Evolutionary conservation across 1,139 yeast genomes (phyloP).

Genomic region (Yamadazyma taylorii): DNA sequence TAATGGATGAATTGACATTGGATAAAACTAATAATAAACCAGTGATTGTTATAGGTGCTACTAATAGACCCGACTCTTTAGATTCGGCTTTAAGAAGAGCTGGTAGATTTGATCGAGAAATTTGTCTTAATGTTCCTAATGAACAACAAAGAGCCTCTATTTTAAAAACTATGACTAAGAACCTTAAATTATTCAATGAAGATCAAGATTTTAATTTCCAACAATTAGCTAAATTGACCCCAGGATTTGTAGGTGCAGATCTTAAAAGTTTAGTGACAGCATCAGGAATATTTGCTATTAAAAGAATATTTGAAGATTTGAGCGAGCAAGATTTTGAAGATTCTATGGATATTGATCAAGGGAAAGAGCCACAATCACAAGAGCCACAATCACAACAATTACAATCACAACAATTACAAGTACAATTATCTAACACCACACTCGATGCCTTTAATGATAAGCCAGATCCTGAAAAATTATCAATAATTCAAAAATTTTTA

Average conservation of each 20-base stretch:
- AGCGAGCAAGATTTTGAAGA: slow-evolving; percentile 40
- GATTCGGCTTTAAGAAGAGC: slow-evolving; percentile 51
- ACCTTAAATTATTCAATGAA: slow-evolving; percentile 62
- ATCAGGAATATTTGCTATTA: slow-evolving; percentile 93
- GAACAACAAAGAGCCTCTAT: slow-evolving; percentile 81
- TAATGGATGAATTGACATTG: slow-evolving; percentile 88
- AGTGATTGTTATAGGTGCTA: slow-evolving; percentile 57
- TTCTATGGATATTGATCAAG: slow-evolving; percentile 46
- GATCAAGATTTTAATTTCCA: slow-evolving; percentile 57
- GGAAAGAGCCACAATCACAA: slow-evolving; percentile 3
- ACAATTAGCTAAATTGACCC: slow-evolving; percentile 85
- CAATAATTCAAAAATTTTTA: slow-evolving; percentile 74
- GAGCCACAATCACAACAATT: no score
- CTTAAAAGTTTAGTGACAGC: slow-evolving; percentile 91
- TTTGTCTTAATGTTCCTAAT: slow-evolving; percentile 82
- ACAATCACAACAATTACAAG: no score
- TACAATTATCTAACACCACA: no score
- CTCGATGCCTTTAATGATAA: slow-evolving; percentile 30
- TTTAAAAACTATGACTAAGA: slow-evolving; percentile 67
- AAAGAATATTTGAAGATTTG: slow-evolving; percentile 68
- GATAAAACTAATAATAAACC: slow-evolving; percentile 92
- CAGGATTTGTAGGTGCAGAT: slow-evolving; percentile 99
- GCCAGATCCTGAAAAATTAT: slow-evolving; percentile 43
- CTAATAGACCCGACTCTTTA: slow-evolving; percentile 49
- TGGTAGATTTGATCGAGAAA: slow-evolving; percentile 51